phyloP scores from a whole-genome alignment of 2,329 filamentous ascomycete species.

The Parasarocladium wereldwijsianum region DNA sequence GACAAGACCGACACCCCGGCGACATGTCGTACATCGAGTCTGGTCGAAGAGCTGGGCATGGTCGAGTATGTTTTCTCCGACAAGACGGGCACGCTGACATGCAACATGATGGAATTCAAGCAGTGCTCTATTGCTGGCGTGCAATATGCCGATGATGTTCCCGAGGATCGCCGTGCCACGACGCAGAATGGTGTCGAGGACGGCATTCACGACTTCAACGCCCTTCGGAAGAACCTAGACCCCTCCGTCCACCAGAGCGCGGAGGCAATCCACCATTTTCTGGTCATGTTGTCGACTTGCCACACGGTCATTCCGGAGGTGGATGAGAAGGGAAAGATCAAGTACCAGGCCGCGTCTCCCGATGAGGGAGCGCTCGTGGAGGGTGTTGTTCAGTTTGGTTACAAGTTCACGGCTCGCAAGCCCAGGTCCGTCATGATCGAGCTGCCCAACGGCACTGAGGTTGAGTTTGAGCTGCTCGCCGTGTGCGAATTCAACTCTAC shows the following conservation, averaged over 20 bases:
- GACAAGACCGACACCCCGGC: conserved; percentile 90
- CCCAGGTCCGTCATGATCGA: conserved; percentile 77
- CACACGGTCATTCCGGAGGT: conserved; percentile 95
- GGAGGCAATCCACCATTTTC: conserved; percentile 58
- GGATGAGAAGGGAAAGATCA: conserved; percentile 70
- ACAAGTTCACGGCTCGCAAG: conserved; percentile 81
- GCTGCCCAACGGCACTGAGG: conserved; percentile 48
- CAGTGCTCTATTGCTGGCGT: conserved; percentile 87
- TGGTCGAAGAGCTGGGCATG: conserved; percentile 95
- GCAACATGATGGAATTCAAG: conserved; percentile 97
- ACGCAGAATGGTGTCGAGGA: conserved; percentile 63
- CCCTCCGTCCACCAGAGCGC: conserved; percentile 32
- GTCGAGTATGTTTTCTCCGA: conserved; percentile 98
- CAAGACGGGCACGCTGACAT: conserved; percentile 95
- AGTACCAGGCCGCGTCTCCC: conserved; percentile 94
- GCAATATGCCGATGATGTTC: conserved; percentile 83
- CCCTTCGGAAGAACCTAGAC: conserved; percentile 54
- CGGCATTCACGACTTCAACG: conserved; percentile 74
- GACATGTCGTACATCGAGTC: conserved; percentile 86
- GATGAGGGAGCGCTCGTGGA: conserved; percentile 96
- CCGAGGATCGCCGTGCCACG: conserved; percentile 75
- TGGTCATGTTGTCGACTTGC: conserved; percentile 74
- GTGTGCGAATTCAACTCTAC: conserved; percentile 98
- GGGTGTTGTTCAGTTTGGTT: conserved; percentile 73
- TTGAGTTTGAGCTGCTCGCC: conserved; percentile 80